A percentile compares a stretch with the other conserved stretches of the same genome.
Evolutionary conservation across 208 protist species (phyloP).

Genomic region (Leptomonas pyrrhocoris): DNA sequence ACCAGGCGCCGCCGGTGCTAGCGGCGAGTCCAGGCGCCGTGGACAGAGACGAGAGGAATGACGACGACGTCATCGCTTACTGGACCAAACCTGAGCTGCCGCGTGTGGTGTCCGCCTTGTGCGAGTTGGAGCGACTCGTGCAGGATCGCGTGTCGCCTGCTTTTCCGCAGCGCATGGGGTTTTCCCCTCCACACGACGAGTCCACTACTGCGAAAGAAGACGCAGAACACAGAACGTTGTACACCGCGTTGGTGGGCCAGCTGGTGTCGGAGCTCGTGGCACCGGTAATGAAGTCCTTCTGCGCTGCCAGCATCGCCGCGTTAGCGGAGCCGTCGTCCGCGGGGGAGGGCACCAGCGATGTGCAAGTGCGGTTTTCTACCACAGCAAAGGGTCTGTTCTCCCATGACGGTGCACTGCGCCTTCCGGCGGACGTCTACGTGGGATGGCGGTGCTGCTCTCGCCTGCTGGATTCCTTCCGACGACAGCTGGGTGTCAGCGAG

Average conservation of each 20-base stretch:
- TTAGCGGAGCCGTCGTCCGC: not conserved
- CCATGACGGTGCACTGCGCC: not conserved
- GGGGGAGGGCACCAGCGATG: not conserved
- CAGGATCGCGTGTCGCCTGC: slow-evolving; percentile 1
- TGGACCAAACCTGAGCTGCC: slow-evolving; percentile 25
- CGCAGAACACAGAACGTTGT: not conserved
- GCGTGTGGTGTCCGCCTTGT: slow-evolving; percentile 4
- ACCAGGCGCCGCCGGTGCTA: not conserved
- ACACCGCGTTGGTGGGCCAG: slow-evolving; percentile 8
- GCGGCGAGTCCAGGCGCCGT: not conserved
- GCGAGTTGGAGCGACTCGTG: slow-evolving; percentile 15
- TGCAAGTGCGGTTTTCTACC: not conserved
- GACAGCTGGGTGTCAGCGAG: slow-evolving; percentile 1
- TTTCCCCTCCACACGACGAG: not conserved
- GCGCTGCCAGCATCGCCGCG: not conserved
- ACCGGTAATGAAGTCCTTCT: not conserved
- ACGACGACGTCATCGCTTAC: slow-evolving; percentile 11
- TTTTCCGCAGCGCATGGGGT: not conserved
- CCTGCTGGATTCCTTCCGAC: slow-evolving; percentile 9
- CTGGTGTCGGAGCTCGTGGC: slow-evolving; percentile 5
- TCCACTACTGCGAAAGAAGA: not conserved
- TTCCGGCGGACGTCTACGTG: slow-evolving; percentile 22
- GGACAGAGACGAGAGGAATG: not conserved
- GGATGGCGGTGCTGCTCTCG: slow-evolving; percentile 22
- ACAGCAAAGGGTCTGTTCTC: slow-evolving; percentile 1